phyloP scores from a whole-genome alignment of 2,329 filamentous ascomycete genomes.

The Penicillium verrucosum region DNA sequence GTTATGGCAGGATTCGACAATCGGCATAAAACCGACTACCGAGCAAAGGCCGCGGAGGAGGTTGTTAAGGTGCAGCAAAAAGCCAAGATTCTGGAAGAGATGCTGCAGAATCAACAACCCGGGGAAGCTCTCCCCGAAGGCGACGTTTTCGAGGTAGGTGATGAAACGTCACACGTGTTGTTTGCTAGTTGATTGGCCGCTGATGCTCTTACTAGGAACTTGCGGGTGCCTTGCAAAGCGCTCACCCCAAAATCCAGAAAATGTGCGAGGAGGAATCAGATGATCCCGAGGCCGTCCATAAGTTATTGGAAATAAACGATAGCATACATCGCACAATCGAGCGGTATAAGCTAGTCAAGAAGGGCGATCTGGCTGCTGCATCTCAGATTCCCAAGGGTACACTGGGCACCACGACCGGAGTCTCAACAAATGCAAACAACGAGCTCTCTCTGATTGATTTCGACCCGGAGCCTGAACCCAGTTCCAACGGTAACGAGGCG shows the following conservation, averaged over 20 bases:
- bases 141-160: constrained; percentile 62
- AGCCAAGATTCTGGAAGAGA: constrained; percentile 85
- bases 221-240: constrained; percentile 81
- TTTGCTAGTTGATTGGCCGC: not conserved
- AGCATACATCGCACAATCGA: constrained; percentile 97
- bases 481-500: constrained; percentile 44
- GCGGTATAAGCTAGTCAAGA: constrained; percentile 92
- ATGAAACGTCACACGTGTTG: not conserved
- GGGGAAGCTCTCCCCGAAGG: constrained; percentile 74
- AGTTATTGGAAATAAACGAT: constrained; percentile 95
- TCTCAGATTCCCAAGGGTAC: constrained; percentile 80
- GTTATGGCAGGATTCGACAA: constrained; percentile 98
- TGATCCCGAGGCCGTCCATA: constrained; percentile 91
- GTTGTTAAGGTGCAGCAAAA: constrained; percentile 95
- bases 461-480: constrained; percentile 53
- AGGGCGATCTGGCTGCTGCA: constrained; percentile 82
- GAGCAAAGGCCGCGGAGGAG: constrained; percentile 94
- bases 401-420: constrained; percentile 63
- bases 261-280: constrained; percentile 99
- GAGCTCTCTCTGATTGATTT: constrained; percentile 95
- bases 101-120: constrained; percentile 76
- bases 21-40: constrained; percentile 92
- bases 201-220: constrained; percentile 61
- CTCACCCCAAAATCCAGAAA: constrained; percentile 97
- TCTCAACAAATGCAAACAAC: constrained; percentile 64